Base-by-base conservation (phyloP, 208 protist species). In the Acanthamoeba royreba region DNA sequence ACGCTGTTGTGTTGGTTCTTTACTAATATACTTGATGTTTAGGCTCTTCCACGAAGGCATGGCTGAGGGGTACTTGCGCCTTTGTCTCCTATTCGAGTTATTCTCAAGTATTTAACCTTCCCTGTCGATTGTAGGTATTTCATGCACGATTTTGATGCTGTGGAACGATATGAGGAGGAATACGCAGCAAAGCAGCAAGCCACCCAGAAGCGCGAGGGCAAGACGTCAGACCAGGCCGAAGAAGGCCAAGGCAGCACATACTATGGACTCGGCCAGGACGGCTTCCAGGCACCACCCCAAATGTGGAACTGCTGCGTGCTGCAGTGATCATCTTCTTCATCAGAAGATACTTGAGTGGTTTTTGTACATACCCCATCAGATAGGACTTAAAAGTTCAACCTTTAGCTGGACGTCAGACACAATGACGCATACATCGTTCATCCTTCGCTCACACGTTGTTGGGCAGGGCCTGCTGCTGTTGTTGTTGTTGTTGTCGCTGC, bases 231-330 rank as follows among this genome's bases (percentile, higher is more conserved):
- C 49, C 49, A 55, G 49, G 49, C 13, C 49, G 49, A 9, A 15
- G 43, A 83, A 25, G 72, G 43, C 4, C 25, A 49, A n/a, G 42
- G 8, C 3, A 83, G 72, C 43, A 83, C 31, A 38, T 83, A 53
- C 72, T 83, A 83, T 45, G 72, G 72, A 38, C 4, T 83, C 11
- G 72, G 72, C 4, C 72, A 83, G 22, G 72, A 83, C 72, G 72
- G 72, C 42, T 25, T 83, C 5, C 72, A 83, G 42, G 38, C 38
- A 31, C 72, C 72, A 1, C 72, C 38, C 19, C 72, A 83, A 45
- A 53, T 83, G 43, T 83, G 72, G 72, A 83, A 47, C 72, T 83
- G 72, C 43, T 83, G 72, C 22, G 72, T 83, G 11, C 72, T 83
- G 43, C 72, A 83, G 43, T 83, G 52, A 31, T 3, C 19, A 42